A percentile compares a stretch with the other conserved stretches of the same genome.
Evolutionary conservation across 352 stramenopile species (phyloP).

Genomic region (Phytophthora multivora): DNA sequence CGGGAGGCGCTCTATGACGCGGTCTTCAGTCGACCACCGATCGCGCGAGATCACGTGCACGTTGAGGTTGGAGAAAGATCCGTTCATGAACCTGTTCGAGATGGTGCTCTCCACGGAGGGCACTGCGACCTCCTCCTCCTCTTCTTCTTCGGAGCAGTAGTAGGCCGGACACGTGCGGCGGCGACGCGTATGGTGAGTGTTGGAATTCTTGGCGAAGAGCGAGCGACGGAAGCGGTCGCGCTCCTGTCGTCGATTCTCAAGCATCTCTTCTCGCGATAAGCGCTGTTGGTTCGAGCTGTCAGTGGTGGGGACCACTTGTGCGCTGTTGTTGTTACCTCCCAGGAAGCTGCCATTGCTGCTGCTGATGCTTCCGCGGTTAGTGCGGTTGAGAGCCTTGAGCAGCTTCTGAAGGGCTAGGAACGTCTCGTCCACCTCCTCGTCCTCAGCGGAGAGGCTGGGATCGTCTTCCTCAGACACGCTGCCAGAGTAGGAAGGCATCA

Average conservation of each 20-base stretch:
- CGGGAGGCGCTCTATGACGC: conserved; percentile 62
- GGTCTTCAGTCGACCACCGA: conserved; percentile 71
- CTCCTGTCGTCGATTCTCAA: conserved; percentile 66
- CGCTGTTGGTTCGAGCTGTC: conserved; percentile 31
- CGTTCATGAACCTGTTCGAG: conserved; percentile 83
- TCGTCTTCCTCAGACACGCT: conserved; percentile 48
- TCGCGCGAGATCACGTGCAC: conserved; percentile 78
- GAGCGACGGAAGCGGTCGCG: conserved; percentile 73
- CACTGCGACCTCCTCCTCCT: conserved; percentile 58
- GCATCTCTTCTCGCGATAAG: conserved; percentile 72
- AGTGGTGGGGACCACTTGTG: conserved; percentile 2
- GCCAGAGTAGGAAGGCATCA: conserved; percentile 51
- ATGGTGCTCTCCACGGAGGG: conserved; percentile 81
- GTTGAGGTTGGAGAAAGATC: conserved; percentile 74
- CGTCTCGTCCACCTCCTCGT: conserved; percentile 81
- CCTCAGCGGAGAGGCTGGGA: conserved; percentile 54
- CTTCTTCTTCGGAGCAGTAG: conserved; percentile 72
- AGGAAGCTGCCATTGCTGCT: conserved; percentile 24
- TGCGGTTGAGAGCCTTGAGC: conserved; percentile 65
- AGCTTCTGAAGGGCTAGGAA: conserved; percentile 81
- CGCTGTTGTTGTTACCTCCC: conserved; percentile 10
- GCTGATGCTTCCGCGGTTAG: conserved; percentile 24
- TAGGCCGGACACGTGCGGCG: conserved; percentile 52
- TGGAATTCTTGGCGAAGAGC: conserved; percentile 51
- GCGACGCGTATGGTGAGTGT: conserved; percentile 7